phyloP scores from a whole-genome alignment of 768 basidiomycete genomes.

The Boletus edulis region DNA sequence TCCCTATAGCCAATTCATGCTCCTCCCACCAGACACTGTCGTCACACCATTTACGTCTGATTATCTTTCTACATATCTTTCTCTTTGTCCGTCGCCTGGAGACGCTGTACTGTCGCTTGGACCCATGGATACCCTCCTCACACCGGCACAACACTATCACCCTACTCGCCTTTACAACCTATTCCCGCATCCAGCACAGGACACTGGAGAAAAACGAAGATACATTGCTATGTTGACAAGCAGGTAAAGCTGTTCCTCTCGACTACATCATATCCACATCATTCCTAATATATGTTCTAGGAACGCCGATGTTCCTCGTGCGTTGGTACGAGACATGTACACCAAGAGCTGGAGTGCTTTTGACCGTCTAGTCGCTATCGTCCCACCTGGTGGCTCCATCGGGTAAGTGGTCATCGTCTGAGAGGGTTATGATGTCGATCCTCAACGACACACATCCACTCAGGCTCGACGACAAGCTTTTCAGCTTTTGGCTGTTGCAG shows the following conservation, averaged over 20 bases:
- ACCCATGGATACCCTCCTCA: conserved; percentile 74
- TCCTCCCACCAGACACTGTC: conserved; percentile 51
- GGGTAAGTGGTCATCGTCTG: conserved; percentile 49
- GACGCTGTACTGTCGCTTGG: conserved; percentile 81
- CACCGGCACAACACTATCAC: conserved; percentile 71
- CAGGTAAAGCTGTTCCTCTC: conserved; percentile 43
- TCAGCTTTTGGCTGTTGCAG: conserved; percentile 87
- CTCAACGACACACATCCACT: background rate
- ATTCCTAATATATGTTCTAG: conserved; percentile 33
- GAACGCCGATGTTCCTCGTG: conserved; percentile 83
- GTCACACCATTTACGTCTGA: conserved; percentile 78
- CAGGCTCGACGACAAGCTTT: conserved; percentile 90
- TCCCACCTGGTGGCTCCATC: conserved; percentile 87
- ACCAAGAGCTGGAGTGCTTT: conserved; percentile 94
- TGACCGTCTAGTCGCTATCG: conserved; percentile 82
- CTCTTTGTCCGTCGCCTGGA: conserved; percentile 64
- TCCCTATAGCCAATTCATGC: background rate
- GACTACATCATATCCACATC: background rate
- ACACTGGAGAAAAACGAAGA: conserved; percentile 65
- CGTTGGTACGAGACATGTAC: conserved; percentile 86
- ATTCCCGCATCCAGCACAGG: conserved; percentile 81
- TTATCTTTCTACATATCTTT: conserved; percentile 74
- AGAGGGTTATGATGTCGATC: background rate
- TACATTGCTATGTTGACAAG: conserved; percentile 72
- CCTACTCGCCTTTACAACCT: conserved; percentile 74